phyloP scores from a whole-genome alignment of 441 rosid species.

The Syzygium malaccense region DNA sequence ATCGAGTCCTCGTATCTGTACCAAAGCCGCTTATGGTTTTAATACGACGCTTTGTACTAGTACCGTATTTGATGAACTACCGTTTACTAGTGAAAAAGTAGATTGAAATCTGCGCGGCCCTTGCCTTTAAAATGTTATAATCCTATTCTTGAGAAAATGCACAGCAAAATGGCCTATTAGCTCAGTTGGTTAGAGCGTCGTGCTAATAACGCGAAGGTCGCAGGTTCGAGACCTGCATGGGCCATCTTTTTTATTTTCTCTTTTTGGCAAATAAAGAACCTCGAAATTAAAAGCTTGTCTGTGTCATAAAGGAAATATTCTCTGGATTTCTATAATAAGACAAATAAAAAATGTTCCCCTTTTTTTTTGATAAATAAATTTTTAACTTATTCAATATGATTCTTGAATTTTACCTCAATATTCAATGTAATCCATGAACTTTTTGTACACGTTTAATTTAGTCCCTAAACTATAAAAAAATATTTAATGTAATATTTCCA shows the following conservation, averaged over 20 bases:
- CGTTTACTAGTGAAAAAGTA: too few relatives aligned
- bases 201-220: conserved; percentile 8
- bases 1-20: neutral
- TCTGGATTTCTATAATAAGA: neutral
- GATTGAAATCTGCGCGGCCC: too few relatives aligned
- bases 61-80: too few relatives aligned
- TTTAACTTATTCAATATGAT: too few relatives aligned
- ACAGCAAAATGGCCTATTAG: rapidly evolving
- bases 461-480: too few relatives aligned
- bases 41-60: too few relatives aligned
- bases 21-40: neutral
- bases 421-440: too few relatives aligned
- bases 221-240: conserved; percentile 7
- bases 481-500: too few relatives aligned
- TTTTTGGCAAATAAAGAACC: neutral
- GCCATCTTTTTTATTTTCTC: rapidly evolving
- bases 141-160: too few relatives aligned
- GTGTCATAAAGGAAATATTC: neutral
- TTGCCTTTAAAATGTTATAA: too few relatives aligned
- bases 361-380: too few relatives aligned
- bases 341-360: neutral
- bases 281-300: neutral
- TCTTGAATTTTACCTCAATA: rapidly evolving
- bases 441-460: too few relatives aligned
- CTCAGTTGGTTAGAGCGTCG: conserved; percentile 1